Percentiles rank a stretch among this genome's conserved stretches.
Evolutionary conservation across 495 filamentous ascomycete species (phyloP).

Genomic region (Aspergillus mulundensis): DNA sequence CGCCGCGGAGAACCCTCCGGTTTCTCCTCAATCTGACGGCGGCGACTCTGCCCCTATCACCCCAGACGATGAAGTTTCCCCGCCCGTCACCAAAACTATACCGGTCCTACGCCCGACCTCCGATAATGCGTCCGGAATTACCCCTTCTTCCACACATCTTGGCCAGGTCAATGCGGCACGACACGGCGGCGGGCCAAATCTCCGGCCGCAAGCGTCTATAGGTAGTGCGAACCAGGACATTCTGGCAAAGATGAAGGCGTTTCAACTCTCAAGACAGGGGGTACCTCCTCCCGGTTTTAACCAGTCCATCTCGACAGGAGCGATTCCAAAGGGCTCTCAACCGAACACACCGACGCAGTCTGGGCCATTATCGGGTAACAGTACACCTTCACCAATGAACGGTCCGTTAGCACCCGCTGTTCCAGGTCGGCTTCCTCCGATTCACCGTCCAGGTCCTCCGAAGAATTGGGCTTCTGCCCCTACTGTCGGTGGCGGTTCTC

Average conservation of each 20-base stretch:
- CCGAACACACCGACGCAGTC: constrained; percentile 8
- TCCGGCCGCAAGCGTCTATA: constrained; percentile 48
- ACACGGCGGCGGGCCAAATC: constrained; percentile 43
- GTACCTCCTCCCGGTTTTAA: constrained; percentile 41
- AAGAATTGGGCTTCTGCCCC: constrained; percentile 53
- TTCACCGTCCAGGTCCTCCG: constrained; percentile 34
- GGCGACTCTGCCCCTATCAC: constrained; percentile 23
- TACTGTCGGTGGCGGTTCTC: constrained; percentile 25
- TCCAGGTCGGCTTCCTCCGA: constrained; percentile 36
- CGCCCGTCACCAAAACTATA: constrained; percentile 15
- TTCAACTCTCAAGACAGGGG: constrained; percentile 62
- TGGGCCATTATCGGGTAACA: constrained; percentile 9
- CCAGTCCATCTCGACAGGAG: constrained; percentile 32
- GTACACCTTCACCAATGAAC: constrained; percentile 18
- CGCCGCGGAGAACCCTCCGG: constrained; percentile 12
- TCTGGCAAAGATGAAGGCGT: constrained; percentile 74
- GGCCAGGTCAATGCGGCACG: constrained; percentile 80
- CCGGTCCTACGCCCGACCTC: constrained; percentile 28
- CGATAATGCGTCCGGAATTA: constrained; percentile 50
- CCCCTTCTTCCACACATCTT: constrained; percentile 70
- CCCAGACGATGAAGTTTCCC: constrained; percentile 28
- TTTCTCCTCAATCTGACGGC: constrained; percentile 13
- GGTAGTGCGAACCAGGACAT: constrained; percentile 68
- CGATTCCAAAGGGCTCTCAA: constrained; percentile 29
- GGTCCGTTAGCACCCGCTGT: constrained; percentile 33